phyloP scores from a whole-genome alignment of 208 protist species.

The Crithidia expoeki region DNA sequence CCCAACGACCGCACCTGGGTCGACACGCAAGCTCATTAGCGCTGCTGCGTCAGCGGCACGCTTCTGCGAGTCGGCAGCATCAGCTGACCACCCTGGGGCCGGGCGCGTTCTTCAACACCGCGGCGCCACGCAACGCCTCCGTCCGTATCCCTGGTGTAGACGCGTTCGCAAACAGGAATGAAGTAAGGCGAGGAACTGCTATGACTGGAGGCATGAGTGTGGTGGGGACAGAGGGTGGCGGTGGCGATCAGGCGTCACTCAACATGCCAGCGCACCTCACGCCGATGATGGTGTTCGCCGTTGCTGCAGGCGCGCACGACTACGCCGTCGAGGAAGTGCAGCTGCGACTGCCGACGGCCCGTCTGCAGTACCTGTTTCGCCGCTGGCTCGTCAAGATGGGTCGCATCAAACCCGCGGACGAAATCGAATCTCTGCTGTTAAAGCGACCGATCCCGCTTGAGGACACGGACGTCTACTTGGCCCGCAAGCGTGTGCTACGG shows the following conservation, averaged over 20 bases:
- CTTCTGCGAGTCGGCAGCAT: conserved; percentile 7
- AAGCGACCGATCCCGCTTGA: conserved; percentile 57
- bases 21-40: conserved; percentile 7
- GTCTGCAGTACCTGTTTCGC: conserved; percentile 54
- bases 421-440: conserved; percentile 57
- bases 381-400: conserved; percentile 59
- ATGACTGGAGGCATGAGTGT: too few relatives aligned
- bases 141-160: background rate
- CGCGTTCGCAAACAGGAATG: too few relatives aligned
- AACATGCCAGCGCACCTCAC: background rate
- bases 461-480: conserved; percentile 41
- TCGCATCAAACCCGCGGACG: conserved; percentile 34
- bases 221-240: too few relatives aligned
- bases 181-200: too few relatives aligned
- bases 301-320: conserved; percentile 1
- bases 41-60: conserved; percentile 5
- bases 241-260: too few relatives aligned
- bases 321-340: conserved; percentile 23
- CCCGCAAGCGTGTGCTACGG: conserved; percentile 35
- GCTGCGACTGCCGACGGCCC: conserved; percentile 27
- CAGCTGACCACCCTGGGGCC: conserved; percentile 16
- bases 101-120: conserved; percentile 5
- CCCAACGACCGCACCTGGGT: background rate
- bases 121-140: background rate
- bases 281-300: conserved; percentile 7